Conservation (phyloP, 148 eudicot genomes). For the Rhododendron williamsianum region DNA sequence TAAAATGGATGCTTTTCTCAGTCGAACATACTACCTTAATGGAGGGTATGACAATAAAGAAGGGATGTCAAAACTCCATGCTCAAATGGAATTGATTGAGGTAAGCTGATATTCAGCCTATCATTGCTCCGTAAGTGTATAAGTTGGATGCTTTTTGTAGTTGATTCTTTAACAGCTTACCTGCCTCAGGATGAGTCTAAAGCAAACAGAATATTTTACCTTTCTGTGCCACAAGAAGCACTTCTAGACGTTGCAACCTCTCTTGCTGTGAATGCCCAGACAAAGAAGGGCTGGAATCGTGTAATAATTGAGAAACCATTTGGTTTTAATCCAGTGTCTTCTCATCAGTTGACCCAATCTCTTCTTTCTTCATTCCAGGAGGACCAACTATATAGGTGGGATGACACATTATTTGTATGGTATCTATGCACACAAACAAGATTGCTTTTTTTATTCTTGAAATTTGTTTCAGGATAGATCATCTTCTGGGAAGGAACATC, state of each 20-base stretch:
- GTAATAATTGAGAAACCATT: slow-evolving; percentile 39
- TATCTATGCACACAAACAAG: background rate
- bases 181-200: slow-evolving; percentile 24
- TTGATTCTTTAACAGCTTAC: slow-evolving; percentile 15
- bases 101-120: slow-evolving; percentile 7
- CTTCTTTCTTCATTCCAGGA: slow-evolving; percentile 26
- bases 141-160: slow-evolving; percentile 1
- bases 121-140: background rate
- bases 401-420: background rate
- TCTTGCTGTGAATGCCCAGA: slow-evolving; percentile 27
- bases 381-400: slow-evolving; percentile 28
- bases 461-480: slow-evolving; percentile 32
- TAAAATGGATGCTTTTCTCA: slow-evolving; percentile 26
- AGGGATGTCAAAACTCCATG: slow-evolving; percentile 30
- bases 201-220: slow-evolving; percentile 38
- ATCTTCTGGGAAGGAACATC: slow-evolving; percentile 36
- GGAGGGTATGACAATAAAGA: slow-evolving; percentile 30
- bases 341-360: slow-evolving; percentile 20
- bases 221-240: slow-evolving; percentile 29
- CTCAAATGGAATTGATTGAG: slow-evolving; percentile 28
- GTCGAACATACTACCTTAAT: slow-evolving; percentile 19
- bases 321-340: slow-evolving; percentile 27
- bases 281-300: slow-evolving; percentile 36
- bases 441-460: background rate
- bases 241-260: slow-evolving; percentile 29